Base-by-base conservation (phyloP, 1,139 yeast species). In the Magnusiomyces fungicola region DNA sequence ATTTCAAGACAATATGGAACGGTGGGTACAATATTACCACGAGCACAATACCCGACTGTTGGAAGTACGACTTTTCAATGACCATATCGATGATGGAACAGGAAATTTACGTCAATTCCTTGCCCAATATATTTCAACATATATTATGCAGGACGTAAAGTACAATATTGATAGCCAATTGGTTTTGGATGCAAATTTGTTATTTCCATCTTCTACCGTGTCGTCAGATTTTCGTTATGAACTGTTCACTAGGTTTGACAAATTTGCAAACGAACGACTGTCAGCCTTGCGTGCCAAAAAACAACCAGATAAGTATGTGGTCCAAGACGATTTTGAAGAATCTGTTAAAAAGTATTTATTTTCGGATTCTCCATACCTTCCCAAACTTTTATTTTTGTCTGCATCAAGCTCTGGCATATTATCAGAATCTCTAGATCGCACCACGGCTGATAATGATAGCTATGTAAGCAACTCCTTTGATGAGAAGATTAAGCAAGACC, bases 251-350 rank as follows among this genome's bases (percentile, higher is more conserved):
- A 32, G 32, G 22, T 32, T 42, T n/a, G 45, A 42, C 3, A n/a
- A n/a, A n/a, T n/a, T n/a, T n/a, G n/a, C n/a, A n/a, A n/a, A n/a
- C n/a, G n/a, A n/a, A n/a, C n/a, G n/a, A n/a, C n/a, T n/a, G n/a
- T n/a, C n/a, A n/a, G n/a, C n/a, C n/a, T n/a, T n/a, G n/a, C n/a
- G n/a, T n/a, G n/a, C 6, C 23, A 34, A 7, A 5, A 16, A 27
- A n/a, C 32, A 39, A 22, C 43, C 43, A 24, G 45, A 42, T 21
- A 42, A 42, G 21, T 42, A 42, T 29, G 19, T 27, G n/a, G 45
- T 42, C 4, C 38, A 42, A 42, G 29, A 30, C 22, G 45, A 42
- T 21, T 42, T 42, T 30, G 45, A 42, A n/a, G 45, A 42, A 22
- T 42, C 29, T 6, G 14, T 42, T 14, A 22, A 25, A 22, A 39